Percentiles rank a stretch among this genome's conserved stretches.
Evolutionary conservation across 768 basidiomycete genomes (phyloP).

Genomic region (Thelephora aurantiotincta): DNA sequence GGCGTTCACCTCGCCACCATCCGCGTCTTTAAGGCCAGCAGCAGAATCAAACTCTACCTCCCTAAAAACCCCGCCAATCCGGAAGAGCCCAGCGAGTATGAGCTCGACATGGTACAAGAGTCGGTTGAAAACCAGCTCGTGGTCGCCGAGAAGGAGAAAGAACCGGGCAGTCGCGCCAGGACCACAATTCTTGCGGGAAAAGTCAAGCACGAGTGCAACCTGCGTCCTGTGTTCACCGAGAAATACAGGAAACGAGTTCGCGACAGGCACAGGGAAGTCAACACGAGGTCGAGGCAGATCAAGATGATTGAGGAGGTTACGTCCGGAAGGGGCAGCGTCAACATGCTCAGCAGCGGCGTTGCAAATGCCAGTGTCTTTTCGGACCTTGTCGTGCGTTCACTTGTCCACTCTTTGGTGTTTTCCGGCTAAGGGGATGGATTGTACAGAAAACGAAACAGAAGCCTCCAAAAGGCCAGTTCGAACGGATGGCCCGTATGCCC

Average conservation of each 20-base stretch:
- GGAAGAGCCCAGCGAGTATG: constrained; percentile 48
- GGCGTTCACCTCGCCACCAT: constrained; percentile 76
- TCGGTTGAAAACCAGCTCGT: constrained; percentile 77
- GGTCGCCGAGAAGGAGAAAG: constrained; percentile 72
- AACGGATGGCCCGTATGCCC: constrained; percentile 87
- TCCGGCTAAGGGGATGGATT: not conserved
- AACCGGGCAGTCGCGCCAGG: constrained; percentile 39
- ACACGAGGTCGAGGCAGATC: constrained; percentile 52
- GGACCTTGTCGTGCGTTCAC: constrained; percentile 45
- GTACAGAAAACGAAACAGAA: constrained; percentile 54
- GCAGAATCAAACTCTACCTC: constrained; percentile 52
- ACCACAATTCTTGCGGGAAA: constrained; percentile 69
- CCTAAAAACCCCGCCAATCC: constrained; percentile 39
- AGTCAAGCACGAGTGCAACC: constrained; percentile 69
- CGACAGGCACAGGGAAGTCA: constrained; percentile 49
- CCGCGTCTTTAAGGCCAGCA: constrained; percentile 58
- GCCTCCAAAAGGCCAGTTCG: constrained; percentile 55
- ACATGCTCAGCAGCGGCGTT: constrained; percentile 66
- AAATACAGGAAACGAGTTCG: constrained; percentile 61
- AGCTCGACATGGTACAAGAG: constrained; percentile 80
- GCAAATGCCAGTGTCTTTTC: constrained; percentile 46
- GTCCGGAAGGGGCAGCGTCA: constrained; percentile 56
- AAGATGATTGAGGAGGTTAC: constrained; percentile 63
- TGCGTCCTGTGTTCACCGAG: constrained; percentile 54
- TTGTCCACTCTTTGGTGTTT: not conserved